phyloP scores from a whole-genome alignment of 495 filamentous ascomycete species.

The Parachaetomium inaequale region DNA sequence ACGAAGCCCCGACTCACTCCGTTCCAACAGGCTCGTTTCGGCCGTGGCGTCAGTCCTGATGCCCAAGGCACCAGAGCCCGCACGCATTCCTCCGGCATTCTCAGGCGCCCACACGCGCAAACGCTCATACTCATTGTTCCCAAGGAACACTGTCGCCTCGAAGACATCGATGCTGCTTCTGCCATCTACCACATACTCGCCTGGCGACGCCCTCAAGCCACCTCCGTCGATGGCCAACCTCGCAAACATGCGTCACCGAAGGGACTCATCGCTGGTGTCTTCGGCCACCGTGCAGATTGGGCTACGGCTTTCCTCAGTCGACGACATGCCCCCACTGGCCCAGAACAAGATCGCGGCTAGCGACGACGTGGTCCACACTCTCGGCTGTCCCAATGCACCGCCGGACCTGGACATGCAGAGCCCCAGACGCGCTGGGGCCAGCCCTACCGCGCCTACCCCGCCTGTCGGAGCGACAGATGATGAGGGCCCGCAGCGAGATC shows the following conservation, averaged over 20 bases:
- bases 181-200: slow-evolving; percentile 43
- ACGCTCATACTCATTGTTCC: slow-evolving; percentile 43
- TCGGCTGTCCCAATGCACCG: slow-evolving; percentile 32
- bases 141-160: slow-evolving; percentile 27
- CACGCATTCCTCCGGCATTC: slow-evolving; percentile 26
- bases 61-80: slow-evolving; percentile 31
- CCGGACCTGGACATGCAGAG: slow-evolving; percentile 20
- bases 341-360: slow-evolving; percentile 20
- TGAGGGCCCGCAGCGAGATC: slow-evolving; percentile 21
- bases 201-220: slow-evolving; percentile 36
- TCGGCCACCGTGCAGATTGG: slow-evolving; percentile 50
- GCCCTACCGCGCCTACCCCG: slow-evolving; percentile 8
- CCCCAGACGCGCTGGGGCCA: slow-evolving; percentile 31
- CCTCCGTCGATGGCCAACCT: slow-evolving; percentile 40
- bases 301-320: slow-evolving; percentile 45
- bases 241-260: slow-evolving; percentile 33
- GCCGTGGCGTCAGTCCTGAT: slow-evolving; percentile 23
- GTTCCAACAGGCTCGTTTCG: slow-evolving; percentile 34
- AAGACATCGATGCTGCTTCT: slow-evolving; percentile 38
- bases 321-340: slow-evolving; percentile 36
- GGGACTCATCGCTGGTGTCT: slow-evolving; percentile 45
- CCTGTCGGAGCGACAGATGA: slow-evolving; percentile 10
- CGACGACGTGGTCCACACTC: slow-evolving; percentile 31
- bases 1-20: slow-evolving; percentile 30
- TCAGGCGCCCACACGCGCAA: slow-evolving; percentile 33